These are phyloP conservation scores for Naematelia encephala DNA, from an alignment of 768 basidiomycete genomes.

Conservation along the genomic window DNA sequence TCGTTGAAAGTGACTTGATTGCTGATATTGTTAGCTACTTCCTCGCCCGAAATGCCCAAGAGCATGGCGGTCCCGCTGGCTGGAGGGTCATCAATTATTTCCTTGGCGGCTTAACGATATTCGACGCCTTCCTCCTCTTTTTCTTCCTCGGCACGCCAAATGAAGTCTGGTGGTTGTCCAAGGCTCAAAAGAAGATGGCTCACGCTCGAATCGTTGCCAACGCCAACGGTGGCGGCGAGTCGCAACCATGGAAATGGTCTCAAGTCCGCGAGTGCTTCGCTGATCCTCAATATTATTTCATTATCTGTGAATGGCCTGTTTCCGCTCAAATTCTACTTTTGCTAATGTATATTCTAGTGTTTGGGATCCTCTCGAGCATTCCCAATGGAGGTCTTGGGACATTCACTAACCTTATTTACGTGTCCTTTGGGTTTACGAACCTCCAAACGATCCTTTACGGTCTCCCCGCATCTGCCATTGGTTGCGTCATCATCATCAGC, in stretches of 20 bases:
- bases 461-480: conserved; percentile 17
- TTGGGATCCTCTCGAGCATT: conserved; percentile 23
- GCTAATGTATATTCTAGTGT: no score
- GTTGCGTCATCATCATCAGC: conserved; percentile 17
- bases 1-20: neutral
- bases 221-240: conserved; percentile 18
- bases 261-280: conserved; percentile 28
- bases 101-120: conserved; percentile 28
- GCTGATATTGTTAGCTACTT: conserved; percentile 20
- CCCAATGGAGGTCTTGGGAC: conserved; percentile 31
- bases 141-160: conserved; percentile 34
- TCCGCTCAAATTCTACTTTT: neutral
- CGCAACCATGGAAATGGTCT: conserved; percentile 23
- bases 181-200: conserved; percentile 31
- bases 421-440: conserved; percentile 26
- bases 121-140: conserved; percentile 25
- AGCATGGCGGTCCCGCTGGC: conserved; percentile 15
- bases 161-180: conserved; percentile 35
- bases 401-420: conserved; percentile 18
- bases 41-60: conserved; percentile 14
- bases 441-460: conserved; percentile 20
- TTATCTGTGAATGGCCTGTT: conserved; percentile 3
- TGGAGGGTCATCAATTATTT: conserved; percentile 33
- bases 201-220: conserved; percentile 19
- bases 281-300: conserved; percentile 21